Percentiles rank a stretch among this genome's conserved stretches.
Conservation (phyloP, 164 flowering plant genomes). For the Stephania yunnanensis region DNA sequence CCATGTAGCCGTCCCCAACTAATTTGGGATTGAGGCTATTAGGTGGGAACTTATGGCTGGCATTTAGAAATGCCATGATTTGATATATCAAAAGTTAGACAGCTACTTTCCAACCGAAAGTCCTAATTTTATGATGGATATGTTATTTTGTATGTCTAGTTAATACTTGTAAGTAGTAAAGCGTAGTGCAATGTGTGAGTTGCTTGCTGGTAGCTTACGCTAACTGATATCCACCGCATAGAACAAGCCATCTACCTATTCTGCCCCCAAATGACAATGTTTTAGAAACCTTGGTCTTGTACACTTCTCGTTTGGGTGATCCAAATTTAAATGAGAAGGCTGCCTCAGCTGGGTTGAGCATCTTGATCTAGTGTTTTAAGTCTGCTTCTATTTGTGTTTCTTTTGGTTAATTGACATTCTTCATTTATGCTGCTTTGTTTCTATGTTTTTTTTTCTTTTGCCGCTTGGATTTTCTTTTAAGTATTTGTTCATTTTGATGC, state of each 20-base stretch:
- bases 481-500: conserved; percentile 17
- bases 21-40: too few relatives aligned
- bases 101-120: background rate
- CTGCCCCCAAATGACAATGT: background rate
- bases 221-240: background rate
- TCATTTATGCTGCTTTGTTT: background rate
- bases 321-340: background rate
- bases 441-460: background rate
- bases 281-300: background rate
- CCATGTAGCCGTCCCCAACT: too few relatives aligned
- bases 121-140: background rate
- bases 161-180: background rate
- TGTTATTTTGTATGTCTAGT: background rate
- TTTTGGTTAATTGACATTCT: background rate
- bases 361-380: background rate
- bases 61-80: background rate
- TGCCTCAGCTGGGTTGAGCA: background rate
- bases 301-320: background rate
- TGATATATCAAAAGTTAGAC: background rate
- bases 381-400: background rate
- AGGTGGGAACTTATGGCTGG: background rate
- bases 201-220: background rate
- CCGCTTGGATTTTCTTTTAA: background rate
- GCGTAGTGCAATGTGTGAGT: background rate
- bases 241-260: background rate